phyloP scores from a whole-genome alignment of 805 yeast species.

The Diddensiella santjacobensis region DNA sequence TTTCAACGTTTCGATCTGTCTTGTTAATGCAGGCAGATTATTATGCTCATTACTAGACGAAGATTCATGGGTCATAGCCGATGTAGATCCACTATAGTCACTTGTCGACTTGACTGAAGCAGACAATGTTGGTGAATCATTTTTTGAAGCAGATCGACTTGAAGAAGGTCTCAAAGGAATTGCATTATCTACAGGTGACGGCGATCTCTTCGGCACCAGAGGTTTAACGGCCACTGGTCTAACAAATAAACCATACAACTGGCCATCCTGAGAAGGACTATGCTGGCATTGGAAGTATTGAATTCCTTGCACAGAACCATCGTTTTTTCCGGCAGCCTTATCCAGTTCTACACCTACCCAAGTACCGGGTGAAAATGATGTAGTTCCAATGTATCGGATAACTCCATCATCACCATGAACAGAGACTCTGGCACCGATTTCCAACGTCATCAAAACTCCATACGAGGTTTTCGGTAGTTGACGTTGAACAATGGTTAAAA shows the following conservation, averaged over 20 bases:
- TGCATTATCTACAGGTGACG: neutral
- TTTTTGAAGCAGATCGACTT: neutral
- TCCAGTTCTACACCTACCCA: constrained; percentile 90
- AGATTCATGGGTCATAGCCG: neutral
- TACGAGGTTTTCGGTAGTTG: too few species aligned
- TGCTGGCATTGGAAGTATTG: constrained; percentile 51
- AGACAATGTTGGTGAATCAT: neutral
- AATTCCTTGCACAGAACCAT: constrained; percentile 66
- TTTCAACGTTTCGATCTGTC: constrained; percentile 26
- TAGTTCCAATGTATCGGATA: constrained; percentile 62
- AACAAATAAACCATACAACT: constrained; percentile 69
- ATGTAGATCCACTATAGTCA: neutral
- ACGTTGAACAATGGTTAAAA: too few species aligned
- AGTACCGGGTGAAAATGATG: constrained; percentile 41
- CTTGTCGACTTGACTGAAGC: neutral
- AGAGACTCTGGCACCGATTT: constrained; percentile 21
- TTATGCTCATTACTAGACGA: too few species aligned
- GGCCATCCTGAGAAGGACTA: neutral
- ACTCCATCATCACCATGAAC: constrained; percentile 34
- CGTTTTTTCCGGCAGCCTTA: constrained; percentile 79
- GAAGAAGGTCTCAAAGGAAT: neutral
- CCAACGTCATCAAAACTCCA: constrained; percentile 8
- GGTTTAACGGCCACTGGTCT: constrained; percentile 62
- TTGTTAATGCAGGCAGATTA: neutral
- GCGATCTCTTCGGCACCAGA: constrained; percentile 35